Evolutionary conservation across 306 rosid genomes (phyloP).

Genomic region (Medicago arabica): DNA sequence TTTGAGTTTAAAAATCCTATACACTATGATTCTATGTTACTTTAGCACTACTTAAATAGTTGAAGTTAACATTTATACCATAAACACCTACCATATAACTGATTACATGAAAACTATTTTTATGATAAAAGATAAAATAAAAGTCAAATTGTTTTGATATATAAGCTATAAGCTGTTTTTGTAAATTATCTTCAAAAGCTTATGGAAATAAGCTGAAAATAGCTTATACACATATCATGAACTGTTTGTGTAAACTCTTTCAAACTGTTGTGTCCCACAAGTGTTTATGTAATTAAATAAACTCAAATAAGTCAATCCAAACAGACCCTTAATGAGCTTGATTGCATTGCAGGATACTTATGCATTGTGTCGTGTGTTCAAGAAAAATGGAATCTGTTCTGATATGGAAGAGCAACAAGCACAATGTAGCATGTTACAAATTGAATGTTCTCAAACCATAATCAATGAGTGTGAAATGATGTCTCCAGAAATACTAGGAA

Average conservation of each 20-base stretch:
- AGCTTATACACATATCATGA: not conserved
- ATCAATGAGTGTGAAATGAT: constrained; percentile 71
- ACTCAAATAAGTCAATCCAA: not conserved
- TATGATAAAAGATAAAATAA: too few species aligned
- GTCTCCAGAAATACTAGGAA: constrained; percentile 80
- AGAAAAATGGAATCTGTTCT: constrained; percentile 95
- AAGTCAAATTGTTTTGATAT: not conserved
- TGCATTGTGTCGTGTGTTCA: constrained; percentile 94
- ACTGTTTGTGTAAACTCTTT: not conserved
- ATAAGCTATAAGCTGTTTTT: too few species aligned
- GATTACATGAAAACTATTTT: too few species aligned
- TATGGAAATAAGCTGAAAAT: not conserved
- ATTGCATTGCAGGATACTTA: constrained; percentile 81
- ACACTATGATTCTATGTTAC: constrained; percentile 12
- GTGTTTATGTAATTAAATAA: not conserved
- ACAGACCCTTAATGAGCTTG: not conserved
- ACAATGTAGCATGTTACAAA: constrained; percentile 62
- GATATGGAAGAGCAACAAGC: constrained; percentile 82
- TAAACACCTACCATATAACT: not conserved
- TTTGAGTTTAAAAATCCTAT: constrained; percentile 24
- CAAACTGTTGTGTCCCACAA: not conserved
- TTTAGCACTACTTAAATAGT: not conserved
- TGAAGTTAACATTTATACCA: too few species aligned
- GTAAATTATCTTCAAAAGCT: too few species aligned
- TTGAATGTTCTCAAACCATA: constrained; percentile 62